Percentiles rank a stretch among this genome's conserved stretches.
Conservation (phyloP, 768 basidiomycete species). For the Tylopilus subfusipes region DNA sequence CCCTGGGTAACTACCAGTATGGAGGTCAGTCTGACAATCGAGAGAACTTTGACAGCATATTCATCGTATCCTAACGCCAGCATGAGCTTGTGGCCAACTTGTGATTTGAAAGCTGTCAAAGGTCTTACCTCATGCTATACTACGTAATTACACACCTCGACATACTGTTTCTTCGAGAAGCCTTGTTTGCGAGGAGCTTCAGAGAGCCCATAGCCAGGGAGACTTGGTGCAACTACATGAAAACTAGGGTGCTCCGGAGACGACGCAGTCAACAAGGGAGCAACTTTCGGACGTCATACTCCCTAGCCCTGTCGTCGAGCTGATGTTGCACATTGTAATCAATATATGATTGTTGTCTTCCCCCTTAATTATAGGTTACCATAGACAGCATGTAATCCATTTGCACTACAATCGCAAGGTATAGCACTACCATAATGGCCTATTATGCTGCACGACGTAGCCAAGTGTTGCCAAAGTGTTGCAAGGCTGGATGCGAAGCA, state of each 20-base stretch:
- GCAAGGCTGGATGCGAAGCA: neutral
- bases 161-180: conserved; percentile 48
- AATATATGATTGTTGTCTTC: too few species aligned
- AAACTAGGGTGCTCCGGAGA: conserved; percentile 50
- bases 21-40: neutral
- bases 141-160: conserved; percentile 42
- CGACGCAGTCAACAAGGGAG: conserved; percentile 46
- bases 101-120: neutral
- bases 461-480: too few species aligned
- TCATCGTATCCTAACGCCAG: conserved; percentile 44
- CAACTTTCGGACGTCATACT: conserved; percentile 50
- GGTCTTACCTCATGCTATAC: neutral
- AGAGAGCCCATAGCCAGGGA: conserved; percentile 64
- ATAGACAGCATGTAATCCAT: too few species aligned
- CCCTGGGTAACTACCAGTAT: conserved; percentile 41
- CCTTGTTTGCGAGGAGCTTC: conserved; percentile 52
- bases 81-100: conserved; percentile 51
- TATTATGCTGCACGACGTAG: too few species aligned
- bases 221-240: conserved; percentile 56
- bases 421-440: too few species aligned
- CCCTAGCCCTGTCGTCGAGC: conserved; percentile 59
- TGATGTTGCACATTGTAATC: too few species aligned
- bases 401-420: too few species aligned
- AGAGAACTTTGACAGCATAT: conserved; percentile 35
- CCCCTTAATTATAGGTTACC: too few species aligned